Base-by-base conservation (phyloP, 140 eudicot genomes). In the Oenanthe javanica region DNA sequence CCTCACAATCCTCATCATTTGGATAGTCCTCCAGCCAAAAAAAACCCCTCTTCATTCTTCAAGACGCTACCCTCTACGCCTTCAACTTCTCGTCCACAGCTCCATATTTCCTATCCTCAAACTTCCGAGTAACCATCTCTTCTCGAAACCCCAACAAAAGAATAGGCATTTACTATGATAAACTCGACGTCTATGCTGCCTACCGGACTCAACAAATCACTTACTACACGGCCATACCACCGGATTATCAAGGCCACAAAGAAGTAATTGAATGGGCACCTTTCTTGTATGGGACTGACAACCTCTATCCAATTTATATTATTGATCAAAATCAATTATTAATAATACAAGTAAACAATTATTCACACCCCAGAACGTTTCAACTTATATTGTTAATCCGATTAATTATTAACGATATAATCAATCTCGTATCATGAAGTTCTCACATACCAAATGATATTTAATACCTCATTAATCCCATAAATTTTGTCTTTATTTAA, bases 121-220 rank as follows among this genome's bases (percentile, higher is more conserved):
- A 82, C 86, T 71, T 88, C 72, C 97, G 91, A 49, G 82, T 90
- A 86, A 94, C 98, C 61, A 63, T 94, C 72, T 51, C 85, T 57
- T 75, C 98, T 67, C 91, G 89, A 18, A 94, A 94, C 91, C 97
- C 97, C 3, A 94, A 94, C 79, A 78, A 74, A 72, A 82, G 83
- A 5, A 82, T 94, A 79, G 97, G 98, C 12, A 80, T 94, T n/a
- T 91, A 90, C 88, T 94, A 94, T 80, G 98, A 91, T 45, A 73
- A 77, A 40, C 84, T 91, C 76, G 90, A 91, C 79, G 80, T 90
- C 57, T 94, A 80, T 79, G 97, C 96, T 81, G 52, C 91, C n/a
- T 92, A 91, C 74, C 90, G 87, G 38, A 75, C 83, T 91, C 98
- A 94, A 69, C 98, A 91, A 55, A 89, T 94, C 82, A 94, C 94